Conservation (phyloP, 495 filamentous ascomycete species). For the Penicillium arizonense region DNA sequence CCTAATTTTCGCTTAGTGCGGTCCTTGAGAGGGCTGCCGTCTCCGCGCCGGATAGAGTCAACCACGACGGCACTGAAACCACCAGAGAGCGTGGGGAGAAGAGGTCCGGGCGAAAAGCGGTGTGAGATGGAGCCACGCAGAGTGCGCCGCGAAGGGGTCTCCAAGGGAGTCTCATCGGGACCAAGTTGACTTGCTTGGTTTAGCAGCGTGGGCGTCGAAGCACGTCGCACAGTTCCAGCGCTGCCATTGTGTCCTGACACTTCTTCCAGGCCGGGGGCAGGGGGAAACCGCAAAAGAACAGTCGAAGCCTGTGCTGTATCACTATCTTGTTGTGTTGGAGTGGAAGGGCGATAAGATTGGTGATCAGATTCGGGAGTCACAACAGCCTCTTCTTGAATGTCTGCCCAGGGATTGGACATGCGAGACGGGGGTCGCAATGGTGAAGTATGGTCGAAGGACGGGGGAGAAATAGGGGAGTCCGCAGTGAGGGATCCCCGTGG, state of each 20-base stretch:
- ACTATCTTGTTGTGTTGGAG: conserved; percentile 23
- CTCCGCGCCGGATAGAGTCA: conserved; percentile 57
- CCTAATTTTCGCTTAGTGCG: conserved; percentile 22
- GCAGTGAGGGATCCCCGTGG: conserved; percentile 33
- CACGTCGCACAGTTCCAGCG: conserved; percentile 11
- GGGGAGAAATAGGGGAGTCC: conserved; percentile 28
- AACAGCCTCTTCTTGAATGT: conserved; percentile 17
- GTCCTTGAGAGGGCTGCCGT: conserved; percentile 39
- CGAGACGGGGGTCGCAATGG: conserved; percentile 35
- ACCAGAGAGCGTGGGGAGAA: conserved; percentile 47
- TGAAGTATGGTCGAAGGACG: conserved; percentile 29
- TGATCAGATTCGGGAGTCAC: conserved; percentile 22
- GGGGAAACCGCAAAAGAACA: conserved; percentile 38
- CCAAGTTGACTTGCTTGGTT: conserved; percentile 12
- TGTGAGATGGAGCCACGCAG: conserved; percentile 39
- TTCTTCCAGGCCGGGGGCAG: conserved; percentile 35
- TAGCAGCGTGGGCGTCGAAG: conserved; percentile 13
- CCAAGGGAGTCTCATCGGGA: conserved; percentile 24
- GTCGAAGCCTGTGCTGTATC: conserved; percentile 28
- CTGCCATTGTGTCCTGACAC: conserved; percentile 5
- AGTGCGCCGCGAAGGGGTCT: conserved; percentile 33
- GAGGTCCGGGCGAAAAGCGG: conserved; percentile 40
- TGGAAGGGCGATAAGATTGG: conserved; percentile 26
- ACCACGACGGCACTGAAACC: conserved; percentile 60
- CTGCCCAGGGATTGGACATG: conserved; percentile 44